Evolutionary conservation across 441 rosid genomes (phyloP).

Genomic region (Aquilaria agallochum): DNA sequence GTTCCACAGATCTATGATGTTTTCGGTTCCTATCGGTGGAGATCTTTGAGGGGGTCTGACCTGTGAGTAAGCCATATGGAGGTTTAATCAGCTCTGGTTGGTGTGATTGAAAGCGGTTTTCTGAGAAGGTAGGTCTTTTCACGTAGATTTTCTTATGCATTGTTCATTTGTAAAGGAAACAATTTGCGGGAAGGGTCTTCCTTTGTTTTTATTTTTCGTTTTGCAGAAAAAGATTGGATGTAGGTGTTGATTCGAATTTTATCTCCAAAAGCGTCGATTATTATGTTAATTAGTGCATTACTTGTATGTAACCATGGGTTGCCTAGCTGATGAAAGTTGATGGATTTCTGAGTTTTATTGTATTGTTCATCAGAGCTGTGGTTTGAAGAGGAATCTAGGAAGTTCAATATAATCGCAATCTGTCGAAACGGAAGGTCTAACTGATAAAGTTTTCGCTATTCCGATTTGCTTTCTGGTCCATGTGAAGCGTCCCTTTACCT

Average conservation of each 20-base stretch:
- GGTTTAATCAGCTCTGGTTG: conserved; percentile 13
- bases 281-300: too few species aligned
- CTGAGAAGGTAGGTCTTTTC: conserved; percentile 7
- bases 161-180: too few species aligned
- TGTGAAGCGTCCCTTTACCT: conserved; percentile 21
- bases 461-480: conserved; percentile 18
- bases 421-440: conserved; percentile 11
- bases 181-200: too few species aligned
- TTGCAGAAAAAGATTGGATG: too few species aligned
- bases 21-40: conserved; percentile 3
- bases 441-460: conserved; percentile 16
- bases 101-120: conserved; percentile 3
- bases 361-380: too few species aligned
- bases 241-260: too few species aligned
- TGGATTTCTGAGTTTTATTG: too few species aligned
- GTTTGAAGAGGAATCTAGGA: too few species aligned
- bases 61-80: neutral
- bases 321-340: too few species aligned
- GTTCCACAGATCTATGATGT: neutral
- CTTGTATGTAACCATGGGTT: too few species aligned
- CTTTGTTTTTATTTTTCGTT: too few species aligned
- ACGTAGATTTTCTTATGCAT: neutral
- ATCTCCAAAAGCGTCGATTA: too few species aligned
- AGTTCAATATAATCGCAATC: neutral
- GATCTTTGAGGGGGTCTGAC: conserved; percentile 16